Evolutionary conservation across 78 protist species (phyloP).

Genomic region (Isochrysis galbana): DNA sequence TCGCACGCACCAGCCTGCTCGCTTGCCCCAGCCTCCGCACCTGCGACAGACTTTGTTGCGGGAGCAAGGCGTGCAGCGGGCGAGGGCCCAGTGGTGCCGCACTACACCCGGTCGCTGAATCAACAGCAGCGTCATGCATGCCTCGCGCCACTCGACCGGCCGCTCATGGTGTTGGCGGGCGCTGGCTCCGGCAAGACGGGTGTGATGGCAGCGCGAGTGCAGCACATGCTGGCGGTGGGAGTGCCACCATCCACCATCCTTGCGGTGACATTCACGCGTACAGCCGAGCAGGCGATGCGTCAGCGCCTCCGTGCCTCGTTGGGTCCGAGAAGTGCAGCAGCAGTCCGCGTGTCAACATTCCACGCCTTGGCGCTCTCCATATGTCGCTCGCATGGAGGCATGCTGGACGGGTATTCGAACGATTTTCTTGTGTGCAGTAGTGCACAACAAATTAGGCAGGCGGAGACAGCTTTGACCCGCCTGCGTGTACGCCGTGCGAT

Average conservation of each 20-base stretch:
- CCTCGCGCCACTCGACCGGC: neutral
- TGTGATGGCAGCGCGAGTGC: neutral
- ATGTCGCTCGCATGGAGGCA: neutral
- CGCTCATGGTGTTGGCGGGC: neutral
- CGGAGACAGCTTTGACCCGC: too few species aligned
- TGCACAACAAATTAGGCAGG: neutral
- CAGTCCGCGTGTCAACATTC: neutral
- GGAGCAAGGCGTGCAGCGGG: too few species aligned
- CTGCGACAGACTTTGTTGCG: too few species aligned
- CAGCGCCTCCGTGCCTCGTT: neutral
- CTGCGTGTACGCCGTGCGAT: neutral
- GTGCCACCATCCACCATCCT: neutral
- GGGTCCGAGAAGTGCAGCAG: neutral
- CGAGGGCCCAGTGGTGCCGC: too few species aligned
- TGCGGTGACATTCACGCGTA: conserved; percentile 39
- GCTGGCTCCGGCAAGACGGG: conserved; percentile 45
- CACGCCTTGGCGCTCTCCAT: neutral
- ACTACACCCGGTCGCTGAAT: neutral
- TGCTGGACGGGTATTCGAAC: neutral
- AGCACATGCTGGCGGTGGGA: neutral
- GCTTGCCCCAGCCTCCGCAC: too few species aligned
- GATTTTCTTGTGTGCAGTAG: neutral
- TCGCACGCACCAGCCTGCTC: too few species aligned
- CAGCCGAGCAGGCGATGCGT: conserved; percentile 27
- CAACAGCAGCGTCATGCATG: neutral